Evolutionary conservation across 495 filamentous ascomycete genomes (phyloP).

Genomic region (Lasiosphaeriaceae sp.): DNA sequence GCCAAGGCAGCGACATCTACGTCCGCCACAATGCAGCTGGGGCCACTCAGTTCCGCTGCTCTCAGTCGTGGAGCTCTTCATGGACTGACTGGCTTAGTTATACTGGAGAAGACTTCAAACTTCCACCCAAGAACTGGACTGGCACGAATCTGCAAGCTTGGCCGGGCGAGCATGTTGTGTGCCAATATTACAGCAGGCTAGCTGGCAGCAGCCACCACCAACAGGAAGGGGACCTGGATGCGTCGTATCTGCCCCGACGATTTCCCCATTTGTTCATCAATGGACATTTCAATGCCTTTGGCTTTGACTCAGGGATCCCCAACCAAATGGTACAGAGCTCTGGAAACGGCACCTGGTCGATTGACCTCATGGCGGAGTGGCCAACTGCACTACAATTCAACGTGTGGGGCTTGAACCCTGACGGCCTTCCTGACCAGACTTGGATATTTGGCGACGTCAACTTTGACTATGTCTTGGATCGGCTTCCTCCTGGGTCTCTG

Average conservation of each 20-base stretch:
- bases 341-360: slow-evolving; percentile 53
- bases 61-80: slow-evolving; percentile 55
- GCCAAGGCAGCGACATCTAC: slow-evolving; percentile 36
- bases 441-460: slow-evolving; percentile 58
- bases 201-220: slow-evolving; percentile 58
- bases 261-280: slow-evolving; percentile 65
- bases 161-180: slow-evolving; percentile 61
- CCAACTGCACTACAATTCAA: slow-evolving; percentile 59
- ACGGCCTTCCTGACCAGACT: slow-evolving; percentile 58
- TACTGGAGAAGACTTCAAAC: slow-evolving; percentile 40
- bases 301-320: slow-evolving; percentile 58
- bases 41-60: slow-evolving; percentile 60
- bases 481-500: slow-evolving; percentile 54
- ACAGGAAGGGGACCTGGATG: slow-evolving; percentile 51
- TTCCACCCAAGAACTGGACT: slow-evolving; percentile 53
- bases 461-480: slow-evolving; percentile 53
- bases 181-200: slow-evolving; percentile 63
- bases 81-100: slow-evolving; percentile 61
- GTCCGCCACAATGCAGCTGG: slow-evolving; percentile 59
- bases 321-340: slow-evolving; percentile 45
- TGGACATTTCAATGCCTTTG: slow-evolving; percentile 61
- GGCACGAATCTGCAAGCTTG: slow-evolving; percentile 60
- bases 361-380: slow-evolving; percentile 59
- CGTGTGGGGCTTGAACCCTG: slow-evolving; percentile 62
- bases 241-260: slow-evolving; percentile 48